Percentiles rank a stretch among this genome's conserved stretches.
Evolutionary conservation across 805 yeast species (phyloP).

Genomic region (Saccharomycopsis javanensis): DNA sequence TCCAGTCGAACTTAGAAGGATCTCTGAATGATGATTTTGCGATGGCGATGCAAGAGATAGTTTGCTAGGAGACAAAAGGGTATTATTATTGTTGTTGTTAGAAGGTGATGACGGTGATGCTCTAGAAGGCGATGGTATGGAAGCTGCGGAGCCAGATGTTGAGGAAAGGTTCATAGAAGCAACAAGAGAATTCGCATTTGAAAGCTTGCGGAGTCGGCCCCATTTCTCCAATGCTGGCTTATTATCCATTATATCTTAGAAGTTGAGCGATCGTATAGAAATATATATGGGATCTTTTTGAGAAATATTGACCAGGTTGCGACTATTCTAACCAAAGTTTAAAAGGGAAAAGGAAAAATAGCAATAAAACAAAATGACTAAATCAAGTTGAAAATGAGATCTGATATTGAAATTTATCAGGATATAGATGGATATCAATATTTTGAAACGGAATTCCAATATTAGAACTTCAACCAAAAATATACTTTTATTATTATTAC

Average conservation of each 20-base stretch:
- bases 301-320: too few species aligned
- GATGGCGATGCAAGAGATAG: neutral
- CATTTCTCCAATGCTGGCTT: neutral
- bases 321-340: too few species aligned
- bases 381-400: too few species aligned
- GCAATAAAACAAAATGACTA: too few species aligned
- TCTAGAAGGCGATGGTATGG: too few species aligned
- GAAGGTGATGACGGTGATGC: neutral
- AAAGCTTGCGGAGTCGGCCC: slow-evolving; percentile 1
- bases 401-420: too few species aligned
- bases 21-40: neutral
- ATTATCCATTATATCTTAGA: neutral
- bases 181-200: neutral
- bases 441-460: too few species aligned
- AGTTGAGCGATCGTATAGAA: too few species aligned
- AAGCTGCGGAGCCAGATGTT: neutral
- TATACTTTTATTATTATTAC: too few species aligned
- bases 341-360: too few species aligned
- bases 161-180: neutral
- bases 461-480: neutral
- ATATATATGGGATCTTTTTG: too few species aligned
- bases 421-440: too few species aligned
- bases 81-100: neutral
- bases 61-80: neutral
- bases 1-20: neutral